phyloP scores from a whole-genome alignment of 129 eudicot species.

The Artemisia annua region DNA sequence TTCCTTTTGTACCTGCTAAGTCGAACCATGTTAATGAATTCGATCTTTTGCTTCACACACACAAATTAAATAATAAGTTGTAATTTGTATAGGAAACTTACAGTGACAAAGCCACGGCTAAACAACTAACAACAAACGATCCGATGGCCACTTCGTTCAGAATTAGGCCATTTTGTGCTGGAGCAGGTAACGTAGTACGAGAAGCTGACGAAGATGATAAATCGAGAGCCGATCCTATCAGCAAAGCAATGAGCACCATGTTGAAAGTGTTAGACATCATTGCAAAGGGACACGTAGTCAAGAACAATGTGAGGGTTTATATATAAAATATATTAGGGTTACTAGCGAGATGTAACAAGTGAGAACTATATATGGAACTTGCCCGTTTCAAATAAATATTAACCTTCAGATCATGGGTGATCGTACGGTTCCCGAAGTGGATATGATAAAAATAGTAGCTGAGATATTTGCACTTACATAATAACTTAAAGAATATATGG shows the following conservation, averaged over 20 bases:
- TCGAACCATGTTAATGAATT: background rate
- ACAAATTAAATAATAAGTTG: background rate
- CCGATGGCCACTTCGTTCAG: background rate
- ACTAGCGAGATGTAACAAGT: too few species aligned
- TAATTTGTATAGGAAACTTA: background rate
- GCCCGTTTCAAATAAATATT: too few species aligned
- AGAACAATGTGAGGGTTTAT: slow-evolving; percentile 6
- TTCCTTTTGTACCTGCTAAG: slow-evolving; percentile 78
- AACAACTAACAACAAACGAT: background rate
- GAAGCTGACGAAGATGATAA: background rate
- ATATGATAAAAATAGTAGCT: too few species aligned
- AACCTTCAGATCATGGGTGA: too few species aligned
- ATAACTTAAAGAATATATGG: too few species aligned
- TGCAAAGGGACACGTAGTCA: background rate
- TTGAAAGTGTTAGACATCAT: background rate
- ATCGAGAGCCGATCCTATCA: background rate
- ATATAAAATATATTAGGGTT: background rate
- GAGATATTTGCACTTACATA: too few species aligned
- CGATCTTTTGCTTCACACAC: background rate
- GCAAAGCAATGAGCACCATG: background rate
- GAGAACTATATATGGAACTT: too few species aligned
- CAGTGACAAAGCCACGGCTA: background rate
- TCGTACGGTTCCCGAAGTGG: too few species aligned
- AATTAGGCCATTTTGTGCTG: background rate
- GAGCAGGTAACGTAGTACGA: too few species aligned